Percentiles rank a stretch among this genome's conserved stretches.
phyloP scores from a whole-genome alignment of 2,329 filamentous ascomycete genomes.

The Furcasterigmium furcatum region DNA sequence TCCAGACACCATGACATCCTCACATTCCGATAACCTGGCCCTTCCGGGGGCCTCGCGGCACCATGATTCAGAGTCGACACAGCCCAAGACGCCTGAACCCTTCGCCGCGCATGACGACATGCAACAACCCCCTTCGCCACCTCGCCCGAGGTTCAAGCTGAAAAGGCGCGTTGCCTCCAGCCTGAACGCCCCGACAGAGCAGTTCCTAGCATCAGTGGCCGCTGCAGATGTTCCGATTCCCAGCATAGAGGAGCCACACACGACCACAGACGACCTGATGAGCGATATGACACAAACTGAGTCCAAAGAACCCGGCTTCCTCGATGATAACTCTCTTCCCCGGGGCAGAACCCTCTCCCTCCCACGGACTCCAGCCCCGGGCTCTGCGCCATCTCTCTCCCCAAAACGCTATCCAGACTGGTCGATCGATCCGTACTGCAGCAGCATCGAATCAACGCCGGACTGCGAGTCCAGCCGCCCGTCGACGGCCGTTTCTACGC shows the following conservation, averaged over 20 bases:
- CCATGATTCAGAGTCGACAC: constrained; percentile 25
- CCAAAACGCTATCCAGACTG: constrained; percentile 53
- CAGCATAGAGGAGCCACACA: constrained; percentile 57
- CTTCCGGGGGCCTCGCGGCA: constrained; percentile 39
- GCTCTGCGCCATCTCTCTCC: constrained; percentile 37
- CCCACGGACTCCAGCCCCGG: constrained; percentile 57
- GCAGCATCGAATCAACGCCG: constrained; percentile 55
- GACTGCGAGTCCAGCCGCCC: constrained; percentile 58
- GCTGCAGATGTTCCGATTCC: constrained; percentile 63
- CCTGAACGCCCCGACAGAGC: constrained; percentile 56
- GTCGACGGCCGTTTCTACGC: constrained; percentile 56
- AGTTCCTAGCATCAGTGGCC: constrained; percentile 65
- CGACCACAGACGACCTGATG: constrained; percentile 39
- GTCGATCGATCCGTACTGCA: constrained; percentile 54
- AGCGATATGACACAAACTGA: constrained; percentile 24
- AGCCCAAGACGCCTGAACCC: constrained; percentile 52
- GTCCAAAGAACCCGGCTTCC: constrained; percentile 29
- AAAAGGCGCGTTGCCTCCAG: constrained; percentile 52
- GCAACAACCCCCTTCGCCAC: constrained; percentile 41
- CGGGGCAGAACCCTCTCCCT: constrained; percentile 44
- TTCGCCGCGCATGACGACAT: constrained; percentile 26
- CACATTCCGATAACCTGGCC: constrained; percentile 40
- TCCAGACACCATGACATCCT: constrained; percentile 36
- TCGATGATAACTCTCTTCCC: constrained; percentile 23
- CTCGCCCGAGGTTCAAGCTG: constrained; percentile 50